A percentile compares a stretch with the other conserved stretches of the same genome.
Evolutionary conservation across 1,139 yeast species (phyloP).

Genomic region (Kurtzmaniella quercitrusa): DNA sequence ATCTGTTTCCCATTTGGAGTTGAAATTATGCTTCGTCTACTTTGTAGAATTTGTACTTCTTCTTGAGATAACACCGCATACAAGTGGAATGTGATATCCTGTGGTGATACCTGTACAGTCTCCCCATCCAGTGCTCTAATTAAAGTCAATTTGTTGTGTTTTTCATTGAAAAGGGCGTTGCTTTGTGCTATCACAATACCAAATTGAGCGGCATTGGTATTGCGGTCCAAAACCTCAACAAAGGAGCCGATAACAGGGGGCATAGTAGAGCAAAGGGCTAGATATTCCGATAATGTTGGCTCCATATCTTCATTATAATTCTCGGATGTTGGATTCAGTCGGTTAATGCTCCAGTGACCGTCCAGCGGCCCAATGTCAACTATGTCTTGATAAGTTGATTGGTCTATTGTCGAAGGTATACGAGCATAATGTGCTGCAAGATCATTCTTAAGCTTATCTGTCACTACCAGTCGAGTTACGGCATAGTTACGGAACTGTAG

Average conservation of each 20-base stretch:
- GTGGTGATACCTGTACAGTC: slow-evolving; percentile 22
- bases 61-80: slow-evolving; percentile 21
- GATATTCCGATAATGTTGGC: not conserved
- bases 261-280: slow-evolving; percentile 3
- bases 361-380: not conserved
- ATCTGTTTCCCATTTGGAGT: too few species aligned
- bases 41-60: slow-evolving; percentile 13
- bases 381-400: not conserved
- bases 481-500: not conserved
- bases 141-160: slow-evolving; percentile 28
- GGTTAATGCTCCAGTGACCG: not conserved
- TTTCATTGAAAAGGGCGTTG: slow-evolving; percentile 29
- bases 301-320: not conserved
- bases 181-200: slow-evolving; percentile 34
- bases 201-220: slow-evolving; percentile 9
- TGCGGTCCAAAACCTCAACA: slow-evolving; percentile 23
- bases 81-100: slow-evolving; percentile 25
- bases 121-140: slow-evolving; percentile 27
- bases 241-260: slow-evolving; percentile 18
- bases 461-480: not conserved
- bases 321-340: not conserved
- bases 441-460: not conserved
- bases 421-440: not conserved
- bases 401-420: not conserved
- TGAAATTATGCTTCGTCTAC: slow-evolving; percentile 4